phyloP scores from a whole-genome alignment of 75 land plant genomes.

The Azolla pinnata region DNA sequence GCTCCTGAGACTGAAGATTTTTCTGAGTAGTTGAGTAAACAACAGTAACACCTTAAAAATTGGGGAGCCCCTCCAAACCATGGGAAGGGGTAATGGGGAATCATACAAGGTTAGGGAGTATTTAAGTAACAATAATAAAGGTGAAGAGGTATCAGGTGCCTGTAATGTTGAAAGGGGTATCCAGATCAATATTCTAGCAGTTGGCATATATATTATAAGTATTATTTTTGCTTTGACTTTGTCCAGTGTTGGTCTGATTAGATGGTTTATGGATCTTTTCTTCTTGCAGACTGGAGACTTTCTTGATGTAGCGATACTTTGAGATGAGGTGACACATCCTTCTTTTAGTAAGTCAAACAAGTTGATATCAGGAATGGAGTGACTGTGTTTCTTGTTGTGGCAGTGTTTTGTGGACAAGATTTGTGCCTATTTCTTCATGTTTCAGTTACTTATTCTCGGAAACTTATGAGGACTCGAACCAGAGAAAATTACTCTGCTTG shows the following conservation, averaged over 20 bases:
- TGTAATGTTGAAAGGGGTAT: not conserved
- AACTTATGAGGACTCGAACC: no score
- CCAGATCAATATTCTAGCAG: not conserved
- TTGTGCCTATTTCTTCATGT: no score
- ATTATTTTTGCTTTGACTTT: not conserved
- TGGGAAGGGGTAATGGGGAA: no score
- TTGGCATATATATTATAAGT: not conserved
- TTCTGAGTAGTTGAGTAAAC: no score
- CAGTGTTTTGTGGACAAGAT: no score
- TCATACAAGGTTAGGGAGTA: not conserved
- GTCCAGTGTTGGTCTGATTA: not conserved
- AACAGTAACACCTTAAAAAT: not conserved
- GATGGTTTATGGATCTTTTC: not conserved
- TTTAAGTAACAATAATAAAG: not conserved
- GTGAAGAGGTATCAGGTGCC: not conserved
- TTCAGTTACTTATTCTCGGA: no score
- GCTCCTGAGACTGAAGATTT: no score
- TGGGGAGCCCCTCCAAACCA: not conserved
- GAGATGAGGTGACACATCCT: no score
- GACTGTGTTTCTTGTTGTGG: no score
- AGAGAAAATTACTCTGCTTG: no score
- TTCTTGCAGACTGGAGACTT: conserved; percentile 53
- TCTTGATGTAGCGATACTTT: conserved; percentile 55
- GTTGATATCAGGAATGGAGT: no score
- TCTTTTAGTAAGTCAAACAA: no score